Evolutionary conservation across 768 basidiomycete genomes (phyloP), one percentile per base, ranked within the genome.

Genomic region (Russula griseocarnosa): DNA sequence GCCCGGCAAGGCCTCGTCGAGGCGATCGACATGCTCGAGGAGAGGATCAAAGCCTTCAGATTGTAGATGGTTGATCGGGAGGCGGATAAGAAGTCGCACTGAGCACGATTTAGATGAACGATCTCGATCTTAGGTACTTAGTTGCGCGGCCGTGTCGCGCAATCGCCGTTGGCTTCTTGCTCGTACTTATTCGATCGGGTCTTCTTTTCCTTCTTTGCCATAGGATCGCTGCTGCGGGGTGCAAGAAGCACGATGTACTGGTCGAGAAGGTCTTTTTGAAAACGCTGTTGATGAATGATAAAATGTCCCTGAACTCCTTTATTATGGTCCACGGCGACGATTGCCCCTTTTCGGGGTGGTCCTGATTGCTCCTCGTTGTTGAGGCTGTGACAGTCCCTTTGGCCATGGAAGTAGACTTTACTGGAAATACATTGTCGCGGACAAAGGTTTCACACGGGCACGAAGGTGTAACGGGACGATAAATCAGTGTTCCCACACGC

Each of bases 41-140:
- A 93, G 57, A 87, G 80, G 75, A 90, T 98, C 74, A 87, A 87
- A 73, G 81, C 88, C 11, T 88, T 86, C 76, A 93, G 91, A 74
- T 77, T 96, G 60, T 90, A 92, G 74, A 92, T 94, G 76, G 85
- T 86, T 61, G 96, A 97, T 72, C 83, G 90, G 59, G 95, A 98
- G 71, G 94, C 91, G 55, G 92, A 93, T 63, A 98, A 98, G 76
- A 93, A 74, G 87, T 96, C 69, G 89, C 92, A 22, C 77, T 96
- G 71, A 89, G 4, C 30, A 30, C 30, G 56, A 96, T 90, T 88
- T 94, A 95, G 85, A 98, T 98, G 76, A 98, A 98, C 74, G 98
- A 98, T 75, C 80, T 99, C 69, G 94, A 93, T 73, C 90, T 90
- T 71, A 83, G 91, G 89, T 89, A n/a, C n/a, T n/a, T n/a, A n/a